phyloP scores from a whole-genome alignment of 768 basidiomycete genomes.

The Paxillus ammoniavirescens region DNA sequence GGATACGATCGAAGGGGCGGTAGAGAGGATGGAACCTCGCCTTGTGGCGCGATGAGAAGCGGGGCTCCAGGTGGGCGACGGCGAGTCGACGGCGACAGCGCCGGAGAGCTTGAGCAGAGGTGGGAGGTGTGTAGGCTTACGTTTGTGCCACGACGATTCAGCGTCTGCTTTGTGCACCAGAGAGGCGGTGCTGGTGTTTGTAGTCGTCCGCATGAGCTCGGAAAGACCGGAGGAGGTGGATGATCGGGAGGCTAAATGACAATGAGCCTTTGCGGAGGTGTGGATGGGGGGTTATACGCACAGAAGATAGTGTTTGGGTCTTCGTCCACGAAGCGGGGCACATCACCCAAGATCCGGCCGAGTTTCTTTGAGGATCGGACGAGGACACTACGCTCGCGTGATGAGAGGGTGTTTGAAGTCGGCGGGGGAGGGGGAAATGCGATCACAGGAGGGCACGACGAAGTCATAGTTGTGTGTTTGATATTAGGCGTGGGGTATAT shows the following conservation, averaged over 20 bases:
- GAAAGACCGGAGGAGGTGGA: slow-evolving; percentile 2
- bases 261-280: not conserved
- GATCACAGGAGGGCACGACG: not conserved
- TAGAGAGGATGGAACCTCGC: slow-evolving; percentile 21
- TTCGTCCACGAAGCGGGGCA: slow-evolving; percentile 55
- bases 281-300: not conserved
- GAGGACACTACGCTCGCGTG: slow-evolving; percentile 52
- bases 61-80: not conserved
- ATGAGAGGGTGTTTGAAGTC: slow-evolving; percentile 54
- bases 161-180: slow-evolving; percentile 9
- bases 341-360: slow-evolving; percentile 53
- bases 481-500: slow-evolving; percentile 11
- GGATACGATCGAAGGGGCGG: slow-evolving; percentile 14
- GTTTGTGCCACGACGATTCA: slow-evolving; percentile 22
- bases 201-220: not conserved
- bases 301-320: not conserved
- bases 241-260: not conserved
- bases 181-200: not conserved
- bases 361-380: slow-evolving; percentile 60
- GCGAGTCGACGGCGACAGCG: slow-evolving; percentile 4
- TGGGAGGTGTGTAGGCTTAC: slow-evolving; percentile 27
- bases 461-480: not conserved
- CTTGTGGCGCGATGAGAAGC: slow-evolving; percentile 8
- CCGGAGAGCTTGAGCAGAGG: slow-evolving; percentile 22
- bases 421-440: slow-evolving; percentile 42